These are phyloP conservation scores for Aaosphaeria pasadenensis DNA, from an alignment of 2,329 filamentous ascomycete species.

Conservation along the genomic window DNA sequence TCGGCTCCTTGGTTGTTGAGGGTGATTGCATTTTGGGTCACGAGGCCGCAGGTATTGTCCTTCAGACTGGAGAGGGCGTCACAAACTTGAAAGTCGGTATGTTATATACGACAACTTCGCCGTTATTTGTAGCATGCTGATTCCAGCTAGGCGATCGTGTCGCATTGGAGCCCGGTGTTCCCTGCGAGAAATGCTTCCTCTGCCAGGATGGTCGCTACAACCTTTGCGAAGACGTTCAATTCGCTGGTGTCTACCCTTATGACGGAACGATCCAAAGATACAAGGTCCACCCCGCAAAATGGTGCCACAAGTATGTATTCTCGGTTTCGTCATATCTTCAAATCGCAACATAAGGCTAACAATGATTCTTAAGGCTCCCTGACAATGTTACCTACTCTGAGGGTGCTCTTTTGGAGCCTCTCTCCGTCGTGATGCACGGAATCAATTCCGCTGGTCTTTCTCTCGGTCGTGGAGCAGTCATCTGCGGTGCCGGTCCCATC, in stretches of 20 bases:
- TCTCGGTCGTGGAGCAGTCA: conserved; percentile 54
- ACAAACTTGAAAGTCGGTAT: conserved; percentile 44
- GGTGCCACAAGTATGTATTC: conserved; percentile 32
- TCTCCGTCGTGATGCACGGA: conserved; percentile 63
- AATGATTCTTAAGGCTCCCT: conserved; percentile 42
- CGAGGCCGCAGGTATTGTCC: conserved; percentile 60
- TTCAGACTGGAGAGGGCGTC: conserved; percentile 57
- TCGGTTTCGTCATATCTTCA: neutral
- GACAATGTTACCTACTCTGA: conserved; percentile 56
- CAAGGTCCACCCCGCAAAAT: conserved; percentile 60
- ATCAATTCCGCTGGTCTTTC: conserved; percentile 52
- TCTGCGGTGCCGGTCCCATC: conserved; percentile 65
- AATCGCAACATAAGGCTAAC: neutral
- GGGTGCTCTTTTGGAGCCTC: conserved; percentile 62
- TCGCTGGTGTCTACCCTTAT: conserved; percentile 61
- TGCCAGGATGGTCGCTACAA: conserved; percentile 62
- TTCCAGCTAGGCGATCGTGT: conserved; percentile 55
- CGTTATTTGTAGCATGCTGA: too few relatives aligned
- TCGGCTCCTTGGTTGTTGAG: conserved; percentile 61
- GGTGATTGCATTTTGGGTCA: conserved; percentile 65
- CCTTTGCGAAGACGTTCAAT: conserved; percentile 60
- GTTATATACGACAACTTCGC: neutral
- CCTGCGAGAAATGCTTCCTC: conserved; percentile 59
- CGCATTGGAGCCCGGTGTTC: conserved; percentile 64
- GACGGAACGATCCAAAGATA: conserved; percentile 60